phyloP scores from a whole-genome alignment of 2,329 filamentous ascomycete genomes.

The Huntiella decipiens region DNA sequence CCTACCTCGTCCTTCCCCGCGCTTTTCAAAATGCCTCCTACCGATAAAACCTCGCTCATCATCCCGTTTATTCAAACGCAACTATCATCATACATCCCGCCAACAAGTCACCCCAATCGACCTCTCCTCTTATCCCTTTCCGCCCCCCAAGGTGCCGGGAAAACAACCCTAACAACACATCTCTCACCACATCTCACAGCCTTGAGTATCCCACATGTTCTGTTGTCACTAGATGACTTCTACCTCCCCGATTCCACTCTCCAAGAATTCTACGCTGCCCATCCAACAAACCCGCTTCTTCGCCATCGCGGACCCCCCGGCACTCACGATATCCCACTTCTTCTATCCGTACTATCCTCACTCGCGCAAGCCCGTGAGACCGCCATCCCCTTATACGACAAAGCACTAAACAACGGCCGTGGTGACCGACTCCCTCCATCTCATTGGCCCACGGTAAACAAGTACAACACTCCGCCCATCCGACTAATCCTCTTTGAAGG shows the following conservation, averaged over 20 bases:
- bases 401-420: slow-evolving; percentile 54
- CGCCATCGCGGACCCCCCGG: slow-evolving; percentile 71
- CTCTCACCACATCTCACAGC: slow-evolving; percentile 42
- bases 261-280: slow-evolving; percentile 38
- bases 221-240: slow-evolving; percentile 76
- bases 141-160: slow-evolving; percentile 79
- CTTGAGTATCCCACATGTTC: slow-evolving; percentile 36
- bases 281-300: slow-evolving; percentile 56
- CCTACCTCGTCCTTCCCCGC: background rate
- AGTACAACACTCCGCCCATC: slow-evolving; percentile 27
- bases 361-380: slow-evolving; percentile 42
- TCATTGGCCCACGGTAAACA: slow-evolving; percentile 42
- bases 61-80: slow-evolving; percentile 57
- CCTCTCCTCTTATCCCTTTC: slow-evolving; percentile 81
- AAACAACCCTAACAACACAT: slow-evolving; percentile 64
- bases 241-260: slow-evolving; percentile 61
- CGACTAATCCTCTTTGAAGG: slow-evolving; percentile 68
- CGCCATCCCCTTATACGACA: slow-evolving; percentile 61
- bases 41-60: slow-evolving; percentile 63
- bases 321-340: slow-evolving; percentile 56
- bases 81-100: slow-evolving; percentile 15
- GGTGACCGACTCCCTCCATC: slow-evolving; percentile 51
- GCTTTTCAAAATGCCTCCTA: slow-evolving; percentile 28
- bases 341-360: slow-evolving; percentile 18
- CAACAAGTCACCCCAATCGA: slow-evolving; percentile 20